A percentile compares a stretch with the other conserved stretches of the same genome.
Evolutionary conservation across 2,329 filamentous ascomycete species (phyloP).

Genomic region (Nothophoma quercina): DNA sequence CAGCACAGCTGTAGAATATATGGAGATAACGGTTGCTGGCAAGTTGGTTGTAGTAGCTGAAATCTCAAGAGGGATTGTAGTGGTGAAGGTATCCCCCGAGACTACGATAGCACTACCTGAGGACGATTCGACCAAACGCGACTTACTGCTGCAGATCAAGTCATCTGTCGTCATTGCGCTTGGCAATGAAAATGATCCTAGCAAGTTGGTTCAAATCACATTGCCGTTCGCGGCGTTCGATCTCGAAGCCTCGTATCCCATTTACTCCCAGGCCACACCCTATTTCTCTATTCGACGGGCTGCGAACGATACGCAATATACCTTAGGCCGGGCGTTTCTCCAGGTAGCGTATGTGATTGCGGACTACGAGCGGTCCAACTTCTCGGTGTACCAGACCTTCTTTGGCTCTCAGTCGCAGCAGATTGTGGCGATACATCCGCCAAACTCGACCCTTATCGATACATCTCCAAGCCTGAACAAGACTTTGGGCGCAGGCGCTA

Average conservation of each 20-base stretch:
- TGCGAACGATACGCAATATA: constrained; percentile 60
- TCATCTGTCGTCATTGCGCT: constrained; percentile 36
- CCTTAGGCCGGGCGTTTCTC: constrained; percentile 70
- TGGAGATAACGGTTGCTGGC: no score
- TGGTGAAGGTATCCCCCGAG: no score
- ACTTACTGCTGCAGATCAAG: constrained; percentile 24
- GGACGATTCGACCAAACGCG: constrained; percentile 36
- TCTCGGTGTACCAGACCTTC: no score
- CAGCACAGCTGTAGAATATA: no score
- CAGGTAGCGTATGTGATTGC: constrained; percentile 66
- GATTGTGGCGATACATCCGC: no score
- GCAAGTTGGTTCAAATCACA: constrained; percentile 37
- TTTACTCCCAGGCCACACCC: constrained; percentile 64
- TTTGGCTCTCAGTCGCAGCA: no score
- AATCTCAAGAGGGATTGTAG: no score
- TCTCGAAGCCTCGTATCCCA: constrained; percentile 56
- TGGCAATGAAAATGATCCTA: constrained; percentile 11
- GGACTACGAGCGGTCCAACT: constrained; percentile 53
- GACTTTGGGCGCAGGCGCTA: no score
- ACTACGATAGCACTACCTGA: no score
- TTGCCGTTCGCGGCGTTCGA: constrained; percentile 57
- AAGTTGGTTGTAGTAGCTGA: no score
- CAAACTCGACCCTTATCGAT: no score
- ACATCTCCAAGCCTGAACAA: no score
- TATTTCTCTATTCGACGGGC: constrained; percentile 71